Conservation (phyloP, 176 grass and related monocot species). For the Guadua angustifolia region DNA sequence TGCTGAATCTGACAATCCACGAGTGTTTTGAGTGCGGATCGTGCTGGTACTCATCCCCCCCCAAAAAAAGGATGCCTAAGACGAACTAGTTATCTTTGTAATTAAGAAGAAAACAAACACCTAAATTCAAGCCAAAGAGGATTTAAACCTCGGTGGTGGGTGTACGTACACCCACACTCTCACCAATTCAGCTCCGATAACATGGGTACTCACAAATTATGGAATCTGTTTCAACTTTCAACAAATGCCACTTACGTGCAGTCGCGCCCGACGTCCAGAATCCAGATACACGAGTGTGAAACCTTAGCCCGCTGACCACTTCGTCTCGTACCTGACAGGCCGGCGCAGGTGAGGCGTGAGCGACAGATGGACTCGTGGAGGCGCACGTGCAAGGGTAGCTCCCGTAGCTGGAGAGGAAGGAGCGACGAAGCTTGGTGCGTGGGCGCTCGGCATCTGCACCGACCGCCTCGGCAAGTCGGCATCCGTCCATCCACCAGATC, state of each 20-base stretch:
- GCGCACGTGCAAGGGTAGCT: conserved; percentile 7
- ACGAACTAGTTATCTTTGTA: too few relatives aligned
- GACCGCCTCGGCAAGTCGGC: conserved; percentile 44
- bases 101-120: too few relatives aligned
- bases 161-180: too few relatives aligned
- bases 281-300: not conserved
- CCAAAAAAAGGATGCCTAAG: too few relatives aligned
- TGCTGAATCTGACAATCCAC: too few relatives aligned
- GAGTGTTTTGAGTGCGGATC: too few relatives aligned
- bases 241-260: not conserved
- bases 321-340: conserved; percentile 15
- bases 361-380: conserved; percentile 27
- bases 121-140: too few relatives aligned
- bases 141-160: too few relatives aligned
- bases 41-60: too few relatives aligned
- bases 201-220: not conserved
- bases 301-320: not conserved
- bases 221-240: not conserved
- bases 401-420: conserved; percentile 7
- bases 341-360: conserved; percentile 18
- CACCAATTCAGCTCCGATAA: too few relatives aligned
- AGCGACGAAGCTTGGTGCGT: conserved; percentile 35
- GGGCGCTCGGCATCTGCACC: conserved; percentile 27
- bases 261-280: not conserved
- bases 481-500: not conserved